Conservation (phyloP, 1,284 basidiomycete genomes). For the Cutaneotrichosporon sp. region DNA sequence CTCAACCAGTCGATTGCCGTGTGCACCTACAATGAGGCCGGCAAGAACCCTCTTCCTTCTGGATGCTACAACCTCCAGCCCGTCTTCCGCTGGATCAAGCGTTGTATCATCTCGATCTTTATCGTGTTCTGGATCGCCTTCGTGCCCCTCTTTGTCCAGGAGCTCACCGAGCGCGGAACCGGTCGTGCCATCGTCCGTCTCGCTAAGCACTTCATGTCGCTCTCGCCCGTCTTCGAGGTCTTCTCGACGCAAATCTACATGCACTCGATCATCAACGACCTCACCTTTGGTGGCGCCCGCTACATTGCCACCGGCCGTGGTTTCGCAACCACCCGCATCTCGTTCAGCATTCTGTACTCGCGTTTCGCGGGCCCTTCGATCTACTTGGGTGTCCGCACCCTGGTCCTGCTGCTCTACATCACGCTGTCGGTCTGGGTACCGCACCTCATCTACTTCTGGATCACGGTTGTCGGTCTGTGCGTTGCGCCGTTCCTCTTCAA, state of each 20-base stretch:
- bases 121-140: constrained; percentile 95
- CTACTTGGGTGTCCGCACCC: constrained; percentile 87
- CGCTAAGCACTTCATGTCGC: constrained; percentile 84
- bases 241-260: constrained; percentile 96
- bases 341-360: constrained; percentile 89
- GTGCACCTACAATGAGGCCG: constrained; percentile 71
- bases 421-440: constrained; percentile 84
- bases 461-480: constrained; percentile 81
- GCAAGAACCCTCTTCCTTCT: constrained; percentile 56
- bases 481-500: constrained; percentile 94
- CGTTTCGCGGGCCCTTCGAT: constrained; percentile 95
- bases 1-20: constrained; percentile 74
- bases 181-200: constrained; percentile 83
- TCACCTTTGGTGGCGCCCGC: constrained; percentile 91
- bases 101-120: constrained; percentile 93
- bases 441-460: constrained; percentile 94
- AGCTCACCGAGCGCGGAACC: constrained; percentile 88
- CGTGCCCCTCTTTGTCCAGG: constrained; percentile 89
- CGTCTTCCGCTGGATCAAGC: constrained; percentile 88
- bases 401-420: constrained; percentile 86
- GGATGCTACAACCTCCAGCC: constrained; percentile 89
- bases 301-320: constrained; percentile 99
- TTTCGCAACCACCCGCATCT: constrained; percentile 89
- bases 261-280: constrained; percentile 88
- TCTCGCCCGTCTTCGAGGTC: constrained; percentile 93